These are phyloP conservation scores for Lepidopterella palustris DNA, from an alignment of 495 filamentous ascomycete species.

Conservation along the genomic window DNA sequence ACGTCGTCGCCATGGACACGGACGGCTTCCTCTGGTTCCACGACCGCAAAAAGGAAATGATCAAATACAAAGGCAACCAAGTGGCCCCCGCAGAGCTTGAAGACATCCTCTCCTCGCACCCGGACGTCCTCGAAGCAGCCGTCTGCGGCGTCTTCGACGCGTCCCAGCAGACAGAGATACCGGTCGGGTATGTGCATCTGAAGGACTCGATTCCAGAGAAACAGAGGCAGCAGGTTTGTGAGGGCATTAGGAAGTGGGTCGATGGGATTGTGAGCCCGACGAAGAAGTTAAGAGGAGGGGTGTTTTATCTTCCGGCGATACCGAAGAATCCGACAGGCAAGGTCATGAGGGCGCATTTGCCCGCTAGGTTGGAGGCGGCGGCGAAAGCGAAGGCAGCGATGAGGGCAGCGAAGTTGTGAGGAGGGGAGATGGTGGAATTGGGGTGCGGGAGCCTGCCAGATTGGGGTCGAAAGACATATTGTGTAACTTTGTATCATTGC, in stretches of 20 bases:
- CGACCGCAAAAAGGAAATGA: conserved; percentile 21
- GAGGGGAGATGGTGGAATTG: too few species aligned
- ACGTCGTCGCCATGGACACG: conserved; percentile 6
- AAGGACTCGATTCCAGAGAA: background rate
- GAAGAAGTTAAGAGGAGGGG: conserved; percentile 20
- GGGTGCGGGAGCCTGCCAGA: too few species aligned
- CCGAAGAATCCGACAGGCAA: conserved; percentile 20
- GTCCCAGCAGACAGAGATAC: conserved; percentile 13
- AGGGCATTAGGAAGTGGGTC: conserved; percentile 6
- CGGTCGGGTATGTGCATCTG: conserved; percentile 14
- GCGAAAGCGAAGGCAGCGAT: too few species aligned
- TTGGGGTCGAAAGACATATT: too few species aligned
- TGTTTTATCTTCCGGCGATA: conserved; percentile 10
- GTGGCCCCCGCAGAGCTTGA: conserved; percentile 21
- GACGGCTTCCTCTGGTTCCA: conserved; percentile 16
- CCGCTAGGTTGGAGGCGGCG: conserved; percentile 13
- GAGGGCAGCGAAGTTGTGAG: too few species aligned
- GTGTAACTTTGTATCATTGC: too few species aligned
- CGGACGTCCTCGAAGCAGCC: conserved; percentile 14
- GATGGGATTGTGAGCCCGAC: conserved; percentile 11
- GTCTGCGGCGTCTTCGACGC: conserved; percentile 12
- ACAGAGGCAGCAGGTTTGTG: background rate
- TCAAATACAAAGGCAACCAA: conserved; percentile 23
- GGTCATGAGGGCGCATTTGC: conserved; percentile 14
- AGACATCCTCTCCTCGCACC: conserved; percentile 15